Evolutionary conservation across 768 basidiomycete genomes (phyloP).

Genomic region (Antrodiella citrinella): DNA sequence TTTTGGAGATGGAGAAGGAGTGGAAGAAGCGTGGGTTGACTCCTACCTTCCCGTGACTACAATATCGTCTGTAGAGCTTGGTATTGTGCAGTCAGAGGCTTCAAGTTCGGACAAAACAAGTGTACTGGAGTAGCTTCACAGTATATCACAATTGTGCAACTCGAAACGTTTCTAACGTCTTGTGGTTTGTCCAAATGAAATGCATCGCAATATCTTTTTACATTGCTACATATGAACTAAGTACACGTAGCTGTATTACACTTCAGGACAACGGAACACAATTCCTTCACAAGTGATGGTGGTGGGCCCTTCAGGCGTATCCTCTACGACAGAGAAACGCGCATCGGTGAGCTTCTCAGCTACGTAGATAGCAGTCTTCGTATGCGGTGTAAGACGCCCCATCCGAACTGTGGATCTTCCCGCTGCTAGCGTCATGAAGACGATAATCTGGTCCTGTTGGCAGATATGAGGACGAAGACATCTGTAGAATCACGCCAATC

Average conservation of each 20-base stretch:
- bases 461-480: conserved; percentile 20
- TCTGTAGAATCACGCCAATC: neutral
- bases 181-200: too few species aligned
- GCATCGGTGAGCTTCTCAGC: conserved; percentile 63
- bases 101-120: too few species aligned
- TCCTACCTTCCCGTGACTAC: too few species aligned
- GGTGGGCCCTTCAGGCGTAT: conserved; percentile 30
- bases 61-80: too few species aligned
- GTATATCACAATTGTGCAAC: too few species aligned
- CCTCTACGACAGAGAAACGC: conserved; percentile 42
- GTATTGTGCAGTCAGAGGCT: too few species aligned
- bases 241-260: too few species aligned
- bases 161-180: too few species aligned
- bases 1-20: conserved; percentile 12
- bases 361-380: conserved; percentile 67
- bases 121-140: too few species aligned
- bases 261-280: too few species aligned
- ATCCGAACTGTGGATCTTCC: conserved; percentile 50
- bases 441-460: conserved; percentile 68
- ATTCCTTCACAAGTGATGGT: conserved; percentile 63
- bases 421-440: conserved; percentile 67
- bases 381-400: conserved; percentile 59
- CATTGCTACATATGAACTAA: too few species aligned
- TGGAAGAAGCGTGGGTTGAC: conserved; percentile 8
- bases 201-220: too few species aligned